Percentiles rank a stretch among this genome's conserved stretches.
Evolutionary conservation across 2,329 filamentous ascomycete genomes (phyloP).

Genomic region (Colletotrichum sp.): DNA sequence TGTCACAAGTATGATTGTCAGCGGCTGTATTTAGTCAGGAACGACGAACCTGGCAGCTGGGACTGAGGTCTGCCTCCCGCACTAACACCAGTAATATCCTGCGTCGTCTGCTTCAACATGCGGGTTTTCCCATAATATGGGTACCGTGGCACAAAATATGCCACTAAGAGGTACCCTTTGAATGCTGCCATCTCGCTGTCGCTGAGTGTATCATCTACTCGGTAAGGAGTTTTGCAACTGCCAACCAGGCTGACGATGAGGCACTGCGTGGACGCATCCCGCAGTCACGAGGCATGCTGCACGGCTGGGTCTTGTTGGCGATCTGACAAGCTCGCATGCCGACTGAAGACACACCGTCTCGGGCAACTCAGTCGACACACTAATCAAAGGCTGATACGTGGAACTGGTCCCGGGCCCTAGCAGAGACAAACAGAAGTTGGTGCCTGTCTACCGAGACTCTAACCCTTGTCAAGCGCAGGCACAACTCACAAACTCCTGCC

Average conservation of each 20-base stretch:
- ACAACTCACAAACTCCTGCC: neutral
- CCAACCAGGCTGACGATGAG: neutral
- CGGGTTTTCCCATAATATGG: neutral
- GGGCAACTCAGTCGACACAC: neutral
- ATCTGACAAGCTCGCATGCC: neutral
- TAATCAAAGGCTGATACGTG: neutral
- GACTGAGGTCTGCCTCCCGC: neutral
- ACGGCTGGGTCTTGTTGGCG: neutral
- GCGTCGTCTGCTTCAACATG: neutral
- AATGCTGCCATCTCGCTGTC: constrained; percentile 10
- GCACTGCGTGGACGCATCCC: neutral
- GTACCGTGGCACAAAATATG: neutral
- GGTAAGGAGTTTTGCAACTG: neutral
- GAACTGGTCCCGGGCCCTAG: neutral
- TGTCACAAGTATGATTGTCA: neutral
- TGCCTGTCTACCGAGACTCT: neutral
- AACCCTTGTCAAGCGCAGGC: neutral
- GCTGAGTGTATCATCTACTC: neutral
- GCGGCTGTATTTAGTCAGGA: neutral
- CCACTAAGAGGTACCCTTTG: neutral
- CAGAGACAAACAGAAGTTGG: neutral
- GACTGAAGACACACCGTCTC: neutral
- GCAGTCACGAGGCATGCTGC: neutral
- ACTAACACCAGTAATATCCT: neutral
- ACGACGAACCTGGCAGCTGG: neutral